phyloP scores from a whole-genome alignment of 129 eudicot species.

The Erigeron canadensis region DNA sequence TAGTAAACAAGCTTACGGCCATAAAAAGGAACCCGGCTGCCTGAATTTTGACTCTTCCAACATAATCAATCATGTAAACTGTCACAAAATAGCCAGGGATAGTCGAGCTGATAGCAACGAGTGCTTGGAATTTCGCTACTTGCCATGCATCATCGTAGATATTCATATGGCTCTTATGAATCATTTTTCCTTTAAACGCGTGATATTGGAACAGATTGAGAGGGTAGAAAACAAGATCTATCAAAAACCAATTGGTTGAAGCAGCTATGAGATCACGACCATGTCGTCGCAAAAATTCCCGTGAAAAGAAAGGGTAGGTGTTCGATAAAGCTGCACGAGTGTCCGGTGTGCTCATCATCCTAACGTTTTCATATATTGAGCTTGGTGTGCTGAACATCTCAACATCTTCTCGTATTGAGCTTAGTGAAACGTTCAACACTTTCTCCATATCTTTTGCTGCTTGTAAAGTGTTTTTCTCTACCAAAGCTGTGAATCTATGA shows the following conservation, averaged over 20 bases:
- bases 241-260: constrained; percentile 42
- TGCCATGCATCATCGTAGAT: constrained; percentile 43
- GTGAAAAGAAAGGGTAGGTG: constrained; percentile 45
- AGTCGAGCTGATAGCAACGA: constrained; percentile 46
- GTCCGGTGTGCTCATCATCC: constrained; percentile 27
- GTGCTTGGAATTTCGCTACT: constrained; percentile 40
- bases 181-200: constrained; percentile 19
- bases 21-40: constrained; percentile 49
- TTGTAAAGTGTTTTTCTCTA: constrained; percentile 49
- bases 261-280: constrained; percentile 60
- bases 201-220: constrained; percentile 47
- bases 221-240: constrained; percentile 55
- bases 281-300: constrained; percentile 43
- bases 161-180: constrained; percentile 9
- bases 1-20: constrained; percentile 46
- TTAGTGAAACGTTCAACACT: constrained; percentile 39
- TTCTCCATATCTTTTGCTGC: constrained; percentile 62
- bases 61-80: constrained; percentile 47
- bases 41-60: constrained; percentile 56
- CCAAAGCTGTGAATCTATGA: constrained; percentile 56
- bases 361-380: constrained; percentile 10
- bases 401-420: constrained; percentile 28
- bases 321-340: constrained; percentile 27
- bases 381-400: constrained; percentile 24
- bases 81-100: constrained; percentile 55